phyloP scores from a whole-genome alignment of 163 green algal genomes.

The Trebouxiophyceae sp. region DNA sequence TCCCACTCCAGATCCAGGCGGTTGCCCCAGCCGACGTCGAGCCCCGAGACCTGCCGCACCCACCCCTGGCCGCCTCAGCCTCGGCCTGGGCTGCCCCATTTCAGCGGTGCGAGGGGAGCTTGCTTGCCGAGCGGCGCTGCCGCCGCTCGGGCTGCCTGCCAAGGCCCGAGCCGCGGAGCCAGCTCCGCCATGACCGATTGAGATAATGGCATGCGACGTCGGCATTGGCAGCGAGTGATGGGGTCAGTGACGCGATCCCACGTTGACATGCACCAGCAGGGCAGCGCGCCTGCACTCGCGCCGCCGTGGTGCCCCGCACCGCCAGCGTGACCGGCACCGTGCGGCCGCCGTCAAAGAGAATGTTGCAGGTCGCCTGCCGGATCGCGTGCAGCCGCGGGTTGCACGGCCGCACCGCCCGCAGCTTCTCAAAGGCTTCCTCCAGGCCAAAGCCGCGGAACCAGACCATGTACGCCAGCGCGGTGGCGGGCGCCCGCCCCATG shows the following conservation, averaged over 20 bases:
- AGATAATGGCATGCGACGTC: too few relatives aligned
- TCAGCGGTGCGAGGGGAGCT: neutral
- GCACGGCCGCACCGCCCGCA: constrained; percentile 36
- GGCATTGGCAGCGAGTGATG: too few relatives aligned
- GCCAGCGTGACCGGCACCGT: neutral
- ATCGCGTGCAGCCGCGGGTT: constrained; percentile 64
- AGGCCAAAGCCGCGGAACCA: constrained; percentile 78
- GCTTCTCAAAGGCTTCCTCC: constrained; percentile 28
- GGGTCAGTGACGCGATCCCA: too few relatives aligned
- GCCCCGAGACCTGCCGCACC: constrained; percentile 61
- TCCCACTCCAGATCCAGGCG: constrained; percentile 50
- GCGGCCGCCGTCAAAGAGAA: constrained; percentile 56
- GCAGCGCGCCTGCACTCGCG: too few relatives aligned
- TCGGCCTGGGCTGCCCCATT: too few relatives aligned
- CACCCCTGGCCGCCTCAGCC: too few relatives aligned
- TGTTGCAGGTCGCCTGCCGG: constrained; percentile 71
- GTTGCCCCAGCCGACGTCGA: constrained; percentile 87
- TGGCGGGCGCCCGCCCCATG: constrained; percentile 74
- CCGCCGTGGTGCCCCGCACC: neutral
- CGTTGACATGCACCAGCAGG: too few relatives aligned
- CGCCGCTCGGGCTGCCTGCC: too few relatives aligned
- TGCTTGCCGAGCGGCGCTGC: too few relatives aligned
- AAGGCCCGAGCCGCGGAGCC: too few relatives aligned
- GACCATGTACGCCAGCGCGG: constrained; percentile 90
- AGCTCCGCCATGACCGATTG: too few relatives aligned